Conservation (phyloP, 1,139 yeast genomes). For the Candida anutae region DNA sequence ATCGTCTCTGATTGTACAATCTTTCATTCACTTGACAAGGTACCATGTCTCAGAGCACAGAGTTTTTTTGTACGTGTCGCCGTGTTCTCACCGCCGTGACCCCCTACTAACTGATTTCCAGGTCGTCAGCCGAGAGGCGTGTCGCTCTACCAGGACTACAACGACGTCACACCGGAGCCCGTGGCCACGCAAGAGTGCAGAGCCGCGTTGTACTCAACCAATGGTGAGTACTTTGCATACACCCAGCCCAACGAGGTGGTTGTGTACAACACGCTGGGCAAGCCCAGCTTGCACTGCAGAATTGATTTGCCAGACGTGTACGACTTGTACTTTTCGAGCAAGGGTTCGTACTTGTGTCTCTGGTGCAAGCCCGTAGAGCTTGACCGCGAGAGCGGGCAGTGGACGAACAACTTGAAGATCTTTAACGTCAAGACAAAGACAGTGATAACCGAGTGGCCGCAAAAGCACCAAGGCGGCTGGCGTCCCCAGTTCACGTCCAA, state of each 20-base stretch:
- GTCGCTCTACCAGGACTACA: conserved; percentile 12
- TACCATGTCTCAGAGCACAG: conserved; percentile 12
- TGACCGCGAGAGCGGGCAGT: conserved; percentile 56
- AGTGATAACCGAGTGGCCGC: conserved; percentile 60
- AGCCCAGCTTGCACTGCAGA: conserved; percentile 26
- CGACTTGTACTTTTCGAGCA: conserved; percentile 81
- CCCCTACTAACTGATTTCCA: conserved; percentile 8
- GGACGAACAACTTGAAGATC: conserved; percentile 69
- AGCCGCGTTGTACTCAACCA: conserved; percentile 41
- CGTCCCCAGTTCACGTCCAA: conserved; percentile 80
- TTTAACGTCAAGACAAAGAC: conserved; percentile 47
- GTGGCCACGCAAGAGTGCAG: conserved; percentile 31
- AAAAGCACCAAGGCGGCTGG: conserved; percentile 87
- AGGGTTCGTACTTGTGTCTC: conserved; percentile 75
- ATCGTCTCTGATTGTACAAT: too few species aligned
- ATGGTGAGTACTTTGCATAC: conserved; percentile 52
- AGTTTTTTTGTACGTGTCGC: conserved; percentile 12
- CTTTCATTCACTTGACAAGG: conserved; percentile 1
- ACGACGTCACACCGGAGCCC: conserved; percentile 11
- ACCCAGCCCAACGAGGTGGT: conserved; percentile 50
- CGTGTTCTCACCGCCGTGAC: too few species aligned
- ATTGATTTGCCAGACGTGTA: conserved; percentile 56
- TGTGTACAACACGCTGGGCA: conserved; percentile 46
- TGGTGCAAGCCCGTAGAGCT: conserved; percentile 83
- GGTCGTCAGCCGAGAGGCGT: conserved; percentile 14